Evolutionary conservation across 371 early-diverging fungal species (phyloP), one percentile per base, ranked within the genome.

Genomic region (Mucor indicus): DNA sequence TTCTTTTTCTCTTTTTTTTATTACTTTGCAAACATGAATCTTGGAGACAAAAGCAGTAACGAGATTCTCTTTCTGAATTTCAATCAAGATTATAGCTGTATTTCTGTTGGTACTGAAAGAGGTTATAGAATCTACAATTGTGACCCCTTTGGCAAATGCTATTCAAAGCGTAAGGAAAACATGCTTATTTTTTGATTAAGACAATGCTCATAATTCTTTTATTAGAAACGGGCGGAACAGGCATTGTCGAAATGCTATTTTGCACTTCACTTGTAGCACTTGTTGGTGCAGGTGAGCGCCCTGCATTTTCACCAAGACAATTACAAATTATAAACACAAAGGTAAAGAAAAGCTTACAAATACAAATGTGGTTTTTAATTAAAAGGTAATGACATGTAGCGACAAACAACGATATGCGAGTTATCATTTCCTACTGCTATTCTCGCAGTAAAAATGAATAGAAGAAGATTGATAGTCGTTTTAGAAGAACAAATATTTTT

Each of bases 231-330:
- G 90, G 91, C 27, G 94, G 93, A 7, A 89, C 92, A 15, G 92
- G 93, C 19, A 89, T 95, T 40, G 93, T 92, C 6, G 96, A 95
- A 69, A 96, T 98, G 96, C 76, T 98, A 29, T 98, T 96, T 57
- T 90, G 88, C 52, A 96, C 98, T 1, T 89, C 89, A 6, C 80
- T 98, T n/a, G 93, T 98, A 0, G 98, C 97, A 0, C 71, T 98
- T 17, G 96, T 95, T 11, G 98, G 96, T 4, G 87, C 93, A 10
- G 96, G 95, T 4, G 93, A 92, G 53, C 86, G 88, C 50, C 92
- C 93, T n/a, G 69, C 86, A 13, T 86, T 90, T 45, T 89, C 91
- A 13, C 93, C 97, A 33, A 79, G 96, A 54, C 78, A 92, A 42
- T 75, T 98, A 42, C 93, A 94, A 63, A 92, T 98, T 42, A 83